Conservation (phyloP, 1,284 basidiomycete species). For the Mycosarcoma maydis region DNA sequence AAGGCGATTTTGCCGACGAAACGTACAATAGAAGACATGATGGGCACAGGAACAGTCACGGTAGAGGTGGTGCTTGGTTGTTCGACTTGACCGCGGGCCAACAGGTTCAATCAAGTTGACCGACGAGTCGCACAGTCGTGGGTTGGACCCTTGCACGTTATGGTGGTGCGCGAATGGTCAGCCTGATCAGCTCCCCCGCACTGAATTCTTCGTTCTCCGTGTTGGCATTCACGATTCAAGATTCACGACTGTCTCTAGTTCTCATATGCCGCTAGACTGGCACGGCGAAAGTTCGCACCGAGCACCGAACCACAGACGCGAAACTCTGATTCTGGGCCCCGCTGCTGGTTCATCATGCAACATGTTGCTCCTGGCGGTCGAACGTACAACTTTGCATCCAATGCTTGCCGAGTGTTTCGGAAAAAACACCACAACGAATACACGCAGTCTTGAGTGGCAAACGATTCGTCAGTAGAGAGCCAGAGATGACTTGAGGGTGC, state of each 20-base stretch:
- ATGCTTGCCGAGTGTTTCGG: no score
- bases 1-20: slow-evolving; percentile 2
- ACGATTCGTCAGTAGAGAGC: no score
- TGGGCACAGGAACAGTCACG: neutral
- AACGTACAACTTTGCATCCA: no score
- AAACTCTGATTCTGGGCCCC: no score
- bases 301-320: slow-evolving; percentile 7
- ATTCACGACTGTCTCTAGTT: neutral
- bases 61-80: neutral
- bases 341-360: no score
- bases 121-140: neutral
- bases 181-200: neutral
- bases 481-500: no score
- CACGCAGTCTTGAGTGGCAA: no score
- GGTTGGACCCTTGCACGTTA: neutral
- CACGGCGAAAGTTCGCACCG: slow-evolving; percentile 17
- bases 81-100: neutral
- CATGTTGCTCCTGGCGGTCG: no score
- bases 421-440: no score
- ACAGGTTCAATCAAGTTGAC: neutral
- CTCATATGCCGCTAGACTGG: neutral
- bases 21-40: neutral
- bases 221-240: neutral
- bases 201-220: neutral
- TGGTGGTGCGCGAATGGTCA: neutral